phyloP scores from a whole-genome alignment of 1,284 basidiomycete species.

The Cutaneotrichosporon cyanovorans region DNA sequence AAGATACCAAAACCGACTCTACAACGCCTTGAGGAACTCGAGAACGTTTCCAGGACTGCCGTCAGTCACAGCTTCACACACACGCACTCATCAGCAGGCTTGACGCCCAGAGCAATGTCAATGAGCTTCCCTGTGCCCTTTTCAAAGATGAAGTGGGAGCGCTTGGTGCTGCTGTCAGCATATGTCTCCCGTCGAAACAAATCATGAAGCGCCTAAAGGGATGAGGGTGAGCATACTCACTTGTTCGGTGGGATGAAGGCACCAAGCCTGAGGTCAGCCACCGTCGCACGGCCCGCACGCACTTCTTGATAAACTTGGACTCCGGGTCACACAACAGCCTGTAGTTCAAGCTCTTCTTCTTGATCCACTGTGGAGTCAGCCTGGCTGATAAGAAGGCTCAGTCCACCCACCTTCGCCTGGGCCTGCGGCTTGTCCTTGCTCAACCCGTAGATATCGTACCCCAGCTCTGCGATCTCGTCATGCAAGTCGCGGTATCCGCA shows the following conservation, averaged over 20 bases:
- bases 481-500: slow-evolving; percentile 80
- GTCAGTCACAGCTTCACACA: slow-evolving; percentile 1
- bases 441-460: slow-evolving; percentile 75
- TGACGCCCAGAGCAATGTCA: slow-evolving; percentile 72
- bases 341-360: slow-evolving; percentile 70
- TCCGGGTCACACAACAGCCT: slow-evolving; percentile 80
- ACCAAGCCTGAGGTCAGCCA: slow-evolving; percentile 52
- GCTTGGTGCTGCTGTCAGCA: slow-evolving; percentile 54
- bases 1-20: slow-evolving; percentile 4
- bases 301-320: slow-evolving; percentile 63
- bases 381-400: not conserved
- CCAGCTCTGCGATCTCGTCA: slow-evolving; percentile 60
- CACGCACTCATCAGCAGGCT: slow-evolving; percentile 58
- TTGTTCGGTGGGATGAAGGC: slow-evolving; percentile 64
- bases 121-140: slow-evolving; percentile 72
- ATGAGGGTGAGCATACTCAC: slow-evolving; percentile 23
- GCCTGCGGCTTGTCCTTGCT: slow-evolving; percentile 72
- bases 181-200: too few species aligned
- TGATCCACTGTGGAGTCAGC: slow-evolving; percentile 37
- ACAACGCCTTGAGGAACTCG: slow-evolving; percentile 30
- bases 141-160: slow-evolving; percentile 84
- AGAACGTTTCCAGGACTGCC: slow-evolving; percentile 25
- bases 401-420: slow-evolving; percentile 59
- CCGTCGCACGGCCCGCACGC: not conserved
- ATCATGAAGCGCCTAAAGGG: not conserved